These are phyloP conservation scores for Tricholoma hemisulphureum DNA, from an alignment of 768 basidiomycete species.

Conservation along the genomic window DNA sequence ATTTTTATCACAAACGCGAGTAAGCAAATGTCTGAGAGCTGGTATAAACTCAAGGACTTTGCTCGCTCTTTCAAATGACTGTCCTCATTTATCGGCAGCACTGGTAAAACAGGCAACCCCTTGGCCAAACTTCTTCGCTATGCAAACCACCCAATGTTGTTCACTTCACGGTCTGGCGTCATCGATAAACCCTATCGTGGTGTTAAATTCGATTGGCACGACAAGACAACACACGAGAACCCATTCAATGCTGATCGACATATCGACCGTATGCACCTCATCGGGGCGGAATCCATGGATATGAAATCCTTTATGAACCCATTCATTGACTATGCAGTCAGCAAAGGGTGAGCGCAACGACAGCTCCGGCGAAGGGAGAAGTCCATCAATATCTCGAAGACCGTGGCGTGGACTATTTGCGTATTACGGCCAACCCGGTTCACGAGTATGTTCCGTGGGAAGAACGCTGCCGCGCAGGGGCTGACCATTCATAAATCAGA, in stretches of 20 bases:
- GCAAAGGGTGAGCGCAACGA: constrained; percentile 29
- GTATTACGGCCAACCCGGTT: constrained; percentile 40
- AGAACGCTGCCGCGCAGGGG: no score
- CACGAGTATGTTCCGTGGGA: constrained; percentile 23
- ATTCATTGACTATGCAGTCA: constrained; percentile 32
- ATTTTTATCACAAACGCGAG: no score
- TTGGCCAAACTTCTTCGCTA: constrained; percentile 27
- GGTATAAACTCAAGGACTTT: no score
- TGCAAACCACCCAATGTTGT: constrained; percentile 24
- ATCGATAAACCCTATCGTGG: constrained; percentile 25
- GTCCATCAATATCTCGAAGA: constrained; percentile 36
- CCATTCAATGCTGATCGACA: constrained; percentile 26
- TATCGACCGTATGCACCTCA: constrained; percentile 29
- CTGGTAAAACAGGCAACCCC: constrained; percentile 30
- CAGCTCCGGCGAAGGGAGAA: constrained; percentile 23
- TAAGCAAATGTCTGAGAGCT: no score
- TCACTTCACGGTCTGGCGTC: constrained; percentile 29
- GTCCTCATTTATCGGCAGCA: constrained; percentile 38
- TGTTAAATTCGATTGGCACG: constrained; percentile 37
- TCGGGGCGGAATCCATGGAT: constrained; percentile 23
- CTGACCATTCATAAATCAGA: no score
- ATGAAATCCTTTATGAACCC: constrained; percentile 21
- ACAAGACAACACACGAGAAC: constrained; percentile 29
- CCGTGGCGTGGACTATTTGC: constrained; percentile 31
- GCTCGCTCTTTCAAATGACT: no score